Percentiles rank a stretch among this genome's conserved stretches.
Conservation (phyloP, 495 filamentous ascomycete species). For the Trypethelium eluteriae region DNA sequence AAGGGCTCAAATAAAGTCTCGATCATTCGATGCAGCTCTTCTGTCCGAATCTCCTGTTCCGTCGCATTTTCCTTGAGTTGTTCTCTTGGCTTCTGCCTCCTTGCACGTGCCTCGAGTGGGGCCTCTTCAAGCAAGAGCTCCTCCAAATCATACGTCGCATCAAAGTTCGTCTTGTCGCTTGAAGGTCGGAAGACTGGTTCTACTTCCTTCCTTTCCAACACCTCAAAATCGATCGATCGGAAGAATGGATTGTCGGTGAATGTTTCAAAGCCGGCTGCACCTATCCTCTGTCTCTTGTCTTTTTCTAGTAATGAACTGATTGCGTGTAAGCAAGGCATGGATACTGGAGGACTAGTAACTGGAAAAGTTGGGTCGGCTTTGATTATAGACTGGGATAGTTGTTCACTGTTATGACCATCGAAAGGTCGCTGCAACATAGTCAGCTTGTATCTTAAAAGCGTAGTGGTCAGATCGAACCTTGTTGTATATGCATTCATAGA, state of each 20-base stretch:
- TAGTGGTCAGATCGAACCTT: conserved; percentile 53
- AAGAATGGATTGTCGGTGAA: conserved; percentile 90
- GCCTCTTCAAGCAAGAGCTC: conserved; percentile 92
- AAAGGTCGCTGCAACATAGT: conserved; percentile 65
- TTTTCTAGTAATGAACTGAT: conserved; percentile 73
- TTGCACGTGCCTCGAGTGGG: conserved; percentile 82
- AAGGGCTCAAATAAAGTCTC: conserved; percentile 93
- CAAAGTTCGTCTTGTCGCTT: conserved; percentile 97
- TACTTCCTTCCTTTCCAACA: conserved; percentile 79
- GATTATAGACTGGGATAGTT: conserved; percentile 70
- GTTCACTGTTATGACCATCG: conserved; percentile 74
- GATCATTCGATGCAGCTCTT: conserved; percentile 89
- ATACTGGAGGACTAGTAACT: conserved; percentile 81
- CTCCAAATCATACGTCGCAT: conserved; percentile 95
- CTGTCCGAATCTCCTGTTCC: conserved; percentile 87
- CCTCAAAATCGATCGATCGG: conserved; percentile 72
- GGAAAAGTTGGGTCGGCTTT: conserved; percentile 79
- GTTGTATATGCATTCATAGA: conserved; percentile 99
- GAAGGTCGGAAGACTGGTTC: conserved; percentile 88
- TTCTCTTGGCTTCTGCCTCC: conserved; percentile 87
- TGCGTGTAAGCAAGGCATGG: conserved; percentile 75
- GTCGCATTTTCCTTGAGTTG: conserved; percentile 89
- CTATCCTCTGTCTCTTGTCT: conserved; percentile 72
- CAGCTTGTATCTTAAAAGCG: conserved; percentile 23
- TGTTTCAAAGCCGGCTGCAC: conserved; percentile 64